These are phyloP conservation scores for Heliamphora pulchella DNA, from an alignment of 179 eudicot species.

Conservation along the genomic window DNA sequence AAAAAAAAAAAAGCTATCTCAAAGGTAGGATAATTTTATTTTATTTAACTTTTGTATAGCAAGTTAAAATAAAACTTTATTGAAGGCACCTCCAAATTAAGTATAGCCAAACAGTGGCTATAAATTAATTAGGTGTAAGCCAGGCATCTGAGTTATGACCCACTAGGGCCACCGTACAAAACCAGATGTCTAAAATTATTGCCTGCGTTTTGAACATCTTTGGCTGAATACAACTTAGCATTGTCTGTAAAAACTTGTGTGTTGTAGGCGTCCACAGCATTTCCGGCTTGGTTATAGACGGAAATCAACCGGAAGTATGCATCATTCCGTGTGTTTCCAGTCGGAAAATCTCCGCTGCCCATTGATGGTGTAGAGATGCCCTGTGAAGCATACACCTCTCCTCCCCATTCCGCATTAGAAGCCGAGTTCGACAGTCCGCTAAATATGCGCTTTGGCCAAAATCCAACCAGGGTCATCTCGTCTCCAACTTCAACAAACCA, in stretches of 20 bases:
- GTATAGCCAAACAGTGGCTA: too few relatives aligned
- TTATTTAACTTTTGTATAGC: too few relatives aligned
- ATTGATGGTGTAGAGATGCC: slow-evolving; percentile 7
- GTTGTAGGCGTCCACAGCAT: not conserved
- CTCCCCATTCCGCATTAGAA: slow-evolving; percentile 1
- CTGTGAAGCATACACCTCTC: slow-evolving; percentile 6
- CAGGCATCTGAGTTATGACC: too few relatives aligned
- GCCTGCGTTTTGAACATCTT: not conserved
- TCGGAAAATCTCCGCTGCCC: not conserved
- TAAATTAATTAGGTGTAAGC: too few relatives aligned
- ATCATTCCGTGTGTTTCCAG: not conserved
- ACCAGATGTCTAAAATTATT: not conserved
- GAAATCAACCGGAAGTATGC: not conserved
- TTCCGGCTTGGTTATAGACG: not conserved
- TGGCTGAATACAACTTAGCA: not conserved
- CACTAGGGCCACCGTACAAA: not conserved
- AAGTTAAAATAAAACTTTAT: too few relatives aligned
- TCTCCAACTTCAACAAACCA: slow-evolving; percentile 3
- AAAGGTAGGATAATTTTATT: too few relatives aligned
- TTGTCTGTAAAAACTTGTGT: not conserved
- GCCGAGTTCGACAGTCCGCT: slow-evolving; percentile 5
- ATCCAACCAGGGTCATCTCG: not conserved
- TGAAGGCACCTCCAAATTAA: too few relatives aligned
- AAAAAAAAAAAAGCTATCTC: too few relatives aligned
- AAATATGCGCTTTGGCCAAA: slow-evolving; percentile 6